Base-by-base conservation (phyloP, 306 rosid species). In the Malus orientalis region DNA sequence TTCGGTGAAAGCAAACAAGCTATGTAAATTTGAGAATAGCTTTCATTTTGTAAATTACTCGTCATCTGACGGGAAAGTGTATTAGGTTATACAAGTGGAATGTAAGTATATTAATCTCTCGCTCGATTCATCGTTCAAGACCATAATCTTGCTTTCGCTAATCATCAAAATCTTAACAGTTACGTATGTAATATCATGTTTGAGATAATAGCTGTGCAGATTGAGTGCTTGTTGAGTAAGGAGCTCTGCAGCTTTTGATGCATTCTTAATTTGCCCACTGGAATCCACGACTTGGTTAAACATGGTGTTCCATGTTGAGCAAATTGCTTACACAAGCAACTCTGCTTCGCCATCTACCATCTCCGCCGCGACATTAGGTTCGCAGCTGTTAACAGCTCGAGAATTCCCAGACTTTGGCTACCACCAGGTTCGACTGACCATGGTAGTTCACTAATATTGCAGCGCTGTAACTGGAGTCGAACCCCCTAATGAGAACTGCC, bases 21-120 rank as follows among this genome's bases (percentile, higher is more conserved):
- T 13, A 75, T 86, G 91, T 87, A 89, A 82, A 86, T 89, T 66
- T 81, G 87, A 79, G 79, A 76, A 67, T 75, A 71, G 73, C 81
- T 69, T 76, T 67, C 63, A 59, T 79, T 76, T 78, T 74, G 88
- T 88, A 86, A 76, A 85, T 78, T 85, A 78, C 66, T 79, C 67
- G 18, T 32, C 74, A 40, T 74, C 78, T 57, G 59, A 47, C 9
- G 67, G 76, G 70, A 80, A 71, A 22, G 20, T 27, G 64, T 68
- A 27, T 3, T 67, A 72, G 70, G 67, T 74, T 73, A 80, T 57
- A 80, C 65, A 45, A 70, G 71, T 74, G 77, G 73, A 76, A 59
- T 71, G 70, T 73, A 71, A 80, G 58, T 68, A 54, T 78, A 18
- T 76, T 72, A 47, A 74, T 5, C 77, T 14, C 68, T 38, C 44